These are phyloP conservation scores for Bacterosira constricta DNA, from an alignment of 108 stramenopile genomes.

Conservation along the genomic window DNA sequence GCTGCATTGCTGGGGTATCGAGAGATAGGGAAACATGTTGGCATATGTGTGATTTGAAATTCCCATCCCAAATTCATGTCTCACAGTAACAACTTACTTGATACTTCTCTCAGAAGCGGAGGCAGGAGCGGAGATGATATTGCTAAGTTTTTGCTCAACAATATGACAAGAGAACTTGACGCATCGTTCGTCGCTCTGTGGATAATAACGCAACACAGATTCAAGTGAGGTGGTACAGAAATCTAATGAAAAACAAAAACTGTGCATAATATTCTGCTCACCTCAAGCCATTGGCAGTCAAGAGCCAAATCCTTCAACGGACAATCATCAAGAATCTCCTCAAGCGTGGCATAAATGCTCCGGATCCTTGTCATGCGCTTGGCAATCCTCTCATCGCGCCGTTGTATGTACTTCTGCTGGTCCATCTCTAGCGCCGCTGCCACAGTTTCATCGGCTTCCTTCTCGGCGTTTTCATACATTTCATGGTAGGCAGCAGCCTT, in stretches of 20 bases:
- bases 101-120: constrained; percentile 16
- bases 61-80: neutral
- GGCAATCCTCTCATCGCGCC: constrained; percentile 35
- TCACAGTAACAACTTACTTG: neutral
- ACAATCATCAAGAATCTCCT: constrained; percentile 33
- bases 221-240: too few relatives aligned
- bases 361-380: constrained; percentile 23
- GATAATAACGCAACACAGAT: neutral
- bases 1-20: too few relatives aligned
- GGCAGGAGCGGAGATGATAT: constrained; percentile 31
- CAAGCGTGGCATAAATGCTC: constrained; percentile 22
- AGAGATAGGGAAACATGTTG: too few relatives aligned
- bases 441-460: constrained; percentile 34
- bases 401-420: constrained; percentile 7
- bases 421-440: constrained; percentile 3
- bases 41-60: too few relatives aligned
- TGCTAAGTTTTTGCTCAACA: constrained; percentile 27
- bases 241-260: neutral
- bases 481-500: constrained; percentile 23
- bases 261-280: neutral
- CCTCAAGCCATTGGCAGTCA: constrained; percentile 33
- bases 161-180: constrained; percentile 35
- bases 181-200: constrained; percentile 18
- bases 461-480: constrained; percentile 35
- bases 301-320: constrained; percentile 44